phyloP scores from a whole-genome alignment of 1,139 yeast genomes.

The Spathaspora sp. region DNA sequence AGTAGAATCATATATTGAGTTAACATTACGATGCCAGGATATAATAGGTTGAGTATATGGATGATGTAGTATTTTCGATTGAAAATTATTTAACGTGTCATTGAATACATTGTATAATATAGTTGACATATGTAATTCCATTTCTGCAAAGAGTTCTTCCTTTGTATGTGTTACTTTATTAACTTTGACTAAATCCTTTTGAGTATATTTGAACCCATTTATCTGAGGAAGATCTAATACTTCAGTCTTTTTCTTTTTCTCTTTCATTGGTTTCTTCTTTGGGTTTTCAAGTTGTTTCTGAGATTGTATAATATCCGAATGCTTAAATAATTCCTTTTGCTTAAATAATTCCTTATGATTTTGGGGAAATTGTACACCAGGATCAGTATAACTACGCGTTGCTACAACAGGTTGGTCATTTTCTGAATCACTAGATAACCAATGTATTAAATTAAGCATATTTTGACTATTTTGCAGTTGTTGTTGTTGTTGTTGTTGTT shows the following conservation, averaged over 20 bases:
- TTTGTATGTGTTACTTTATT: constrained; percentile 50
- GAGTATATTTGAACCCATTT: constrained; percentile 16
- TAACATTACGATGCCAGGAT: constrained; percentile 35
- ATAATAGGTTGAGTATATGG: constrained; percentile 23
- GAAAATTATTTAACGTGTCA: not conserved
- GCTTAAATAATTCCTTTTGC: too few relatives aligned
- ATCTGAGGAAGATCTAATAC: constrained; percentile 6
- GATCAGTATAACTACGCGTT: too few relatives aligned
- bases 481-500: too few relatives aligned
- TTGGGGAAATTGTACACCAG: too few relatives aligned
- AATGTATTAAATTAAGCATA: constrained; percentile 10
- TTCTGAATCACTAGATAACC: constrained; percentile 15
- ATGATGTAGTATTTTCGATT: not conserved
- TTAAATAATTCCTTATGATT: too few relatives aligned
- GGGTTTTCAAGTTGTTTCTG: not conserved
- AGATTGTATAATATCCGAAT: too few relatives aligned
- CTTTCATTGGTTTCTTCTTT: not conserved
- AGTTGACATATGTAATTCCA: constrained; percentile 38
- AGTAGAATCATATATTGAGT: constrained; percentile 41
- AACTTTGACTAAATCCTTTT: constrained; percentile 44
- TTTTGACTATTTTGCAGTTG: too few relatives aligned
- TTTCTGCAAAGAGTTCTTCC: constrained; percentile 50
- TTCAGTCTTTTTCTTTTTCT: not conserved
- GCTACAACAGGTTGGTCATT: too few relatives aligned
- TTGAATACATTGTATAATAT: constrained; percentile 5